These are phyloP conservation scores for Neofusicoccum sp. DNA, from an alignment of 2,329 filamentous ascomycete species.

Conservation along the genomic window DNA sequence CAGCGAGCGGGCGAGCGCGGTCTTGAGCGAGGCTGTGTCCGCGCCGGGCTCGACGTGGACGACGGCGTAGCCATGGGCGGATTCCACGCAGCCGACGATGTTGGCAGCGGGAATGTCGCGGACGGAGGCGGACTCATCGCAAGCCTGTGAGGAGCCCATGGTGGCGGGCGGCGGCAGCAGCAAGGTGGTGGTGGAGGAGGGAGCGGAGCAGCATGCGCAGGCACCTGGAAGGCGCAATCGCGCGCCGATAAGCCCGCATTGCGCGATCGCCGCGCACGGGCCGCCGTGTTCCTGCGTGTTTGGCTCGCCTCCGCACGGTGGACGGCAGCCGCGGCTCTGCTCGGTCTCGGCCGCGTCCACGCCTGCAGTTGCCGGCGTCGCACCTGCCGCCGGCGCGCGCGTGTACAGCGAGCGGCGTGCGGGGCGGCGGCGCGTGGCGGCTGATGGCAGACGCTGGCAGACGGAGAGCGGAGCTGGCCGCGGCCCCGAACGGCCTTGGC, in stretches of 20 bases:
- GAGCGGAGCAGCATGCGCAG: background rate
- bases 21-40: background rate
- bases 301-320: too few relatives aligned
- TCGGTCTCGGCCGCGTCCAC: too few relatives aligned
- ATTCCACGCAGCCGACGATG: constrained; percentile 6
- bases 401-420: too few relatives aligned
- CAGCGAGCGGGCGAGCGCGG: background rate
- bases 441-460: too few relatives aligned
- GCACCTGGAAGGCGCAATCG: background rate
- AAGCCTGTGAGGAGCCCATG: background rate
- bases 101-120: background rate
- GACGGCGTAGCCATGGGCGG: background rate
- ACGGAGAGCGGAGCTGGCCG: constrained; percentile 17
- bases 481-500: background rate
- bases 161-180: background rate
- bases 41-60: constrained; percentile 5
- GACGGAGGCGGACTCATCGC: background rate
- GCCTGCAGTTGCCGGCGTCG: background rate
- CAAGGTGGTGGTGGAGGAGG: background rate
- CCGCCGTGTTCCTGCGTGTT: too few relatives aligned
- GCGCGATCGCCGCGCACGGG: background rate
- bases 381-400: background rate
- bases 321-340: too few relatives aligned
- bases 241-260: background rate
- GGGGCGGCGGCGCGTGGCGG: constrained; percentile 3